Evolutionary conservation across 2,329 filamentous ascomycete species (phyloP).

Genomic region (Pseudocercospora fijiensis): DNA sequence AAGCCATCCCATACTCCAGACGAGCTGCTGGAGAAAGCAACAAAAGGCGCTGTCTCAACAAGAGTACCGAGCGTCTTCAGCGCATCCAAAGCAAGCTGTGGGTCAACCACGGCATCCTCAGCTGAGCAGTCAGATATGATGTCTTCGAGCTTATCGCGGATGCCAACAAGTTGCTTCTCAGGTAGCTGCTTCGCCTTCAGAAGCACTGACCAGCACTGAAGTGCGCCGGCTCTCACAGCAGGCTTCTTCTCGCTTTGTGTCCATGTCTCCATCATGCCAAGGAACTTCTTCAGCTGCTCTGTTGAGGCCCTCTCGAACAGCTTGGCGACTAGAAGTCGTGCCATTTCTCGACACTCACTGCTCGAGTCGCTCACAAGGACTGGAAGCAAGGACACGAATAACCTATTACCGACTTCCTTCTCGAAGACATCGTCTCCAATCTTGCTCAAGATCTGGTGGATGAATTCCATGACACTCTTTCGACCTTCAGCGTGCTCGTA

Average conservation of each 20-base stretch:
- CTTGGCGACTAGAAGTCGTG: slow-evolving; percentile 74
- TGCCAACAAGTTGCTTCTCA: slow-evolving; percentile 65
- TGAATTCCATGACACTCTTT: slow-evolving; percentile 87
- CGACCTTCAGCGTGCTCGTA: slow-evolving; percentile 87
- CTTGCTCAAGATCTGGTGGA: slow-evolving; percentile 83
- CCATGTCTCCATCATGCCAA: slow-evolving; percentile 70
- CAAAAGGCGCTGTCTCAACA: slow-evolving; percentile 63
- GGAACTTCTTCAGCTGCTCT: slow-evolving; percentile 68
- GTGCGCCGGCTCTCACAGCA: slow-evolving; percentile 67
- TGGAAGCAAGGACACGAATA: slow-evolving; percentile 83
- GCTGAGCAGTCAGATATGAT: slow-evolving; percentile 53
- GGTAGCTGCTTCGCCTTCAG: slow-evolving; percentile 67
- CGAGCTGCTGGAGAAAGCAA: slow-evolving; percentile 60
- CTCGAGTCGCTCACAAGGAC: slow-evolving; percentile 87
- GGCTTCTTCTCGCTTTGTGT: slow-evolving; percentile 70
- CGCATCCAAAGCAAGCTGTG: slow-evolving; percentile 72
- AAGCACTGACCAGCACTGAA: slow-evolving; percentile 81
- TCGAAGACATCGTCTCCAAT: slow-evolving; percentile 71
- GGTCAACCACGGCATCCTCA: slow-evolving; percentile 58
- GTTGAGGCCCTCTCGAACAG: slow-evolving; percentile 76
- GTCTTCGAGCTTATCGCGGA: slow-evolving; percentile 53
- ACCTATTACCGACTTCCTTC: slow-evolving; percentile 75
- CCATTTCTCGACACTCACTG: slow-evolving; percentile 78
- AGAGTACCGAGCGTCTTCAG: slow-evolving; percentile 69
- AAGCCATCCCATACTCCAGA: slow-evolving; percentile 70